Evolutionary conservation across 768 basidiomycete species (phyloP), one percentile per base, ranked within the genome.

Genomic region (Lactifluus echinatus): DNA sequence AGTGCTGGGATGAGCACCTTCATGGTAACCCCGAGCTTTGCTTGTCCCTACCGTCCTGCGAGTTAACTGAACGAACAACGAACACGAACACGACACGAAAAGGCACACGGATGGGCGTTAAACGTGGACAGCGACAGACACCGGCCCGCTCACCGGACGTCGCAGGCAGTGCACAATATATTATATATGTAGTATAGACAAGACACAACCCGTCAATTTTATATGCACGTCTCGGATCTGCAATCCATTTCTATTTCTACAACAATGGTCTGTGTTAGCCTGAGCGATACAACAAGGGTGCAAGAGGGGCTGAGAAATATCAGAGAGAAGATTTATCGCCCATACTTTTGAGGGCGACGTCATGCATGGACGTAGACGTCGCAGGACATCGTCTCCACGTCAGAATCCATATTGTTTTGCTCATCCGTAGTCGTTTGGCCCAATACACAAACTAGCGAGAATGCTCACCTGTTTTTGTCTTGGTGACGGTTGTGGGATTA

Each of bases 281-380:
- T 7, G 40, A 50, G 24, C 23, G 19, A 37, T 12, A 21, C 10
- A 23, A 42, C 14, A 59, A 5, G 29, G 8, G 17, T 12, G 17
- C 24, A 37, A 34, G 28, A 31, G 17, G 29, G 21, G 8, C 8
- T 19, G 39, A 10, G 24, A 7, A 34, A 57, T 29, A 0, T 60
- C 59, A 60, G 59, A 60, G 55, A 57, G 55, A 60, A 56, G 50
- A 60, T 60, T 52, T 33, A 14, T 17, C 39, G 40, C 48, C 53
- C 46, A 31, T 44, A 21, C 23, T 15, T 47, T n/a, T 37, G n/a
- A 21, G 42, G 48, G 58, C 58, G 23, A 21, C 29, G 21, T 59
- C 58, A 55, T 21, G 7, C 48, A 59, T 23, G 28, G 48, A 59
- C 58, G 58, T 50, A 12, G 58, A 43, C 29, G 37, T 55, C 28